phyloP scores from a whole-genome alignment of 306 rosid genomes.

The Ormosia emarginata region DNA sequence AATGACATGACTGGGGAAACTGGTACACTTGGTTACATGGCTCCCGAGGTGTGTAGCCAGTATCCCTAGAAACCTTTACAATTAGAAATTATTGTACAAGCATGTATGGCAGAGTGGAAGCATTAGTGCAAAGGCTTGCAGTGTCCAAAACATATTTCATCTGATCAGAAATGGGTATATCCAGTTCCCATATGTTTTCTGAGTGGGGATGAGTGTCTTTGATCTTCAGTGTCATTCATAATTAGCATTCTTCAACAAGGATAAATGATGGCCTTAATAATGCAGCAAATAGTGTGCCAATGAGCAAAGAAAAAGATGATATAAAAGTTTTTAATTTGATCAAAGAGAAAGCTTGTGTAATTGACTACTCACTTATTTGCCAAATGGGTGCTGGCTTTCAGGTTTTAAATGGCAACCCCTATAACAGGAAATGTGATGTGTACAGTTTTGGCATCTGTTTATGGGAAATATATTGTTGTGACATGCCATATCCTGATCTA shows the following conservation, averaged over 20 bases:
- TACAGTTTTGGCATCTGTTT: slow-evolving; percentile 78
- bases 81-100: not conserved
- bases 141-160: slow-evolving; percentile 8
- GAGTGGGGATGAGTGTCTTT: not conserved
- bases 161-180: not conserved
- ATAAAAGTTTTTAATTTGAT: not conserved
- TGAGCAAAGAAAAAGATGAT: not conserved
- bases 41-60: slow-evolving; percentile 66
- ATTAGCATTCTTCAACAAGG: not conserved
- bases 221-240: not conserved
- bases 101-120: not conserved
- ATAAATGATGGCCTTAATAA: not conserved
- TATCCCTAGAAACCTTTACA: not conserved
- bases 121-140: not conserved
- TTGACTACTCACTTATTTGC: not conserved
- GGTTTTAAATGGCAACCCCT: slow-evolving; percentile 90
- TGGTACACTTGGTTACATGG: slow-evolving; percentile 92
- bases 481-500: slow-evolving; percentile 90
- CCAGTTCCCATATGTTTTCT: not conserved
- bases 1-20: slow-evolving; percentile 95
- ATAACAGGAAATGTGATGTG: slow-evolving; percentile 84
- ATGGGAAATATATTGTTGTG: slow-evolving; percentile 84
- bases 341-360: not conserved
- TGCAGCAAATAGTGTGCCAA: not conserved
- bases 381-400: slow-evolving; percentile 34